Conservation (phyloP, 2,329 filamentous ascomycete species). For the Chalaropsis thielavioides region DNA sequence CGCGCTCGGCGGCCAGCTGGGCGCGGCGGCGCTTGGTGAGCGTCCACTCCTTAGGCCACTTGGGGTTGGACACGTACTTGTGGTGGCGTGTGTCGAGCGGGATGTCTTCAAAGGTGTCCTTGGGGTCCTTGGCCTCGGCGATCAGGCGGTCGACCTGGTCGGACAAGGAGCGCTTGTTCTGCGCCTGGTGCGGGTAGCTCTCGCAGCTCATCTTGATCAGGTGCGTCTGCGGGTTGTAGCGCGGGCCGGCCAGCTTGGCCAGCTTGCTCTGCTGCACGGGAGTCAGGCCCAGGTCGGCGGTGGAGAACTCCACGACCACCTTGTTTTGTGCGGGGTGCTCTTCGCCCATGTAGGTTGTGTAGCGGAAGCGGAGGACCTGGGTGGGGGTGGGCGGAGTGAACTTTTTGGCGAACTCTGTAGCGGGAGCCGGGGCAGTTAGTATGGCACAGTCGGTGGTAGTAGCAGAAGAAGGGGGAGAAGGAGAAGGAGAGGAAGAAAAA, state of each 20-base stretch:
- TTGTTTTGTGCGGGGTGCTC: constrained; percentile 81
- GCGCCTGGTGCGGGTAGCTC: constrained; percentile 71
- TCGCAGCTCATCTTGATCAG: constrained; percentile 84
- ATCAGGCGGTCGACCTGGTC: constrained; percentile 64
- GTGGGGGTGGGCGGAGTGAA: constrained; percentile 55
- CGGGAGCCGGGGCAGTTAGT: neutral
- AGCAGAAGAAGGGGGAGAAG: too few species aligned
- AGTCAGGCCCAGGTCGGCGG: constrained; percentile 55
- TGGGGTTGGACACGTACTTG: constrained; percentile 48
- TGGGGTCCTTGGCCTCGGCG: constrained; percentile 58
- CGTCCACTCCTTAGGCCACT: constrained; percentile 72
- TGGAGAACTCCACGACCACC: constrained; percentile 82
- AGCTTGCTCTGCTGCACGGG: constrained; percentile 61
- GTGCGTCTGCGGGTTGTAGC: constrained; percentile 75
- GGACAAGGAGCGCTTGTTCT: constrained; percentile 91
- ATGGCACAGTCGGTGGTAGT: neutral
- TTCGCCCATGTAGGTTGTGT: constrained; percentile 94
- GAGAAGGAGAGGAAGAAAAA: too few species aligned
- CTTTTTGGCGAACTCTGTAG: constrained; percentile 62
- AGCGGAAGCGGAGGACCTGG: constrained; percentile 78
- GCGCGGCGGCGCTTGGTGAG: constrained; percentile 55
- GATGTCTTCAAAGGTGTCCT: constrained; percentile 74
- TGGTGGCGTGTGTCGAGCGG: constrained; percentile 77
- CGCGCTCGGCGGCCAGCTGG: constrained; percentile 49
- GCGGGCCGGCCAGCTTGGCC: constrained; percentile 68